These are phyloP conservation scores for Diaporthe eres DNA, from an alignment of 2,329 filamentous ascomycete genomes.

Conservation along the genomic window DNA sequence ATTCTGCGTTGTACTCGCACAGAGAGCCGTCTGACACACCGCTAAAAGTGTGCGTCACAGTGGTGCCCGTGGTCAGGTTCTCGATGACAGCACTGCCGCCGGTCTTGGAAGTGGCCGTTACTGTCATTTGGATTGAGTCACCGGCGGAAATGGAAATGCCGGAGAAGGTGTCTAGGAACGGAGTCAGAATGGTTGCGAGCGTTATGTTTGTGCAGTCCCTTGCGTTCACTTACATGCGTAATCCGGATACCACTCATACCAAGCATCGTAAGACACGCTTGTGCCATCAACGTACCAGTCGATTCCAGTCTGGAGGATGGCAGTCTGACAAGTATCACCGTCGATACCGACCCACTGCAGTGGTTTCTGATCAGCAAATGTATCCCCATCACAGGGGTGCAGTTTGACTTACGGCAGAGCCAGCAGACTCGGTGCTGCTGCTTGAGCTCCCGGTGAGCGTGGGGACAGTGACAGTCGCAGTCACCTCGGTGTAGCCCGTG, in stretches of 20 bases:
- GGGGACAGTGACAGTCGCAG: slow-evolving; percentile 63
- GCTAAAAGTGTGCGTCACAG: slow-evolving; percentile 64
- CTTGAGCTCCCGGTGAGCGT: slow-evolving; percentile 53
- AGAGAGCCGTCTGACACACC: slow-evolving; percentile 56
- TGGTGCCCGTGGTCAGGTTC: slow-evolving; percentile 64
- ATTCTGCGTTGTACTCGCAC: slow-evolving; percentile 71
- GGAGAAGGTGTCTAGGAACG: slow-evolving; percentile 38
- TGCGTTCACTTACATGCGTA: slow-evolving; percentile 53
- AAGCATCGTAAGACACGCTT: slow-evolving; percentile 63
- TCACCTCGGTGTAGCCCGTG: slow-evolving; percentile 64
- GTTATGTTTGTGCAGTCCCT: fast-evolving
- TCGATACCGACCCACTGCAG: slow-evolving; percentile 71
- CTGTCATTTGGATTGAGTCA: slow-evolving; percentile 48
- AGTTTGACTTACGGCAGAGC: slow-evolving; percentile 55
- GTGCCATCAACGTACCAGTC: slow-evolving; percentile 64
- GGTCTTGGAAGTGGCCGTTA: slow-evolving; percentile 56
- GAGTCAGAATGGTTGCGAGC: neutral
- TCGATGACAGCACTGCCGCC: slow-evolving; percentile 60
- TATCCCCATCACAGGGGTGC: fast-evolving
- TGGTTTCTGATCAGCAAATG: neutral
- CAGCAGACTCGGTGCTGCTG: slow-evolving; percentile 56
- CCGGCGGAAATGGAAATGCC: slow-evolving; percentile 44
- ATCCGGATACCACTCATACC: slow-evolving; percentile 75
- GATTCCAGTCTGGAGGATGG: slow-evolving; percentile 70
- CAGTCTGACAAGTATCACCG: slow-evolving; percentile 67